These are phyloP conservation scores for Podosphaera fusca DNA, from an alignment of 2,329 filamentous ascomycete genomes.

Conservation along the genomic window DNA sequence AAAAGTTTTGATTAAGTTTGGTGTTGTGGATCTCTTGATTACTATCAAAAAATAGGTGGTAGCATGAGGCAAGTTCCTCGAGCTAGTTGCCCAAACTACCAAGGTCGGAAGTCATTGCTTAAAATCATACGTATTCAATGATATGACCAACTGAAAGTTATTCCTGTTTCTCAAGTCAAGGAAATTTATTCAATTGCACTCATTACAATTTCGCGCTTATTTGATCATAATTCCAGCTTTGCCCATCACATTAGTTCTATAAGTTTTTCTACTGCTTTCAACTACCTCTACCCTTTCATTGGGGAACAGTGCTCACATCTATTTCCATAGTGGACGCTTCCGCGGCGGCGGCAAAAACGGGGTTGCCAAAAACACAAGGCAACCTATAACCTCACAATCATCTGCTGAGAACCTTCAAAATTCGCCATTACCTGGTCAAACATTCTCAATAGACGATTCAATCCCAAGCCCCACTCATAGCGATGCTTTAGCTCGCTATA, in stretches of 20 bases:
- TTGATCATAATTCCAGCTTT: too few relatives aligned
- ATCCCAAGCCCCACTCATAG: slow-evolving; percentile 4
- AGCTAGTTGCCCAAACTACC: too few relatives aligned
- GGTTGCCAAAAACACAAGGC: slow-evolving; percentile 27
- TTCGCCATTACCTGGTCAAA: slow-evolving; percentile 40
- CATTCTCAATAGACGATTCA: slow-evolving; percentile 44
- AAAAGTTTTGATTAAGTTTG: too few relatives aligned
- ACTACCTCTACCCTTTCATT: background rate
- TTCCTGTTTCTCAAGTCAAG: background rate
- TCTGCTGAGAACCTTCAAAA: slow-evolving; percentile 24
- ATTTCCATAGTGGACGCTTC: slow-evolving; percentile 31
- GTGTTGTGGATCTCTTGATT: too few relatives aligned
- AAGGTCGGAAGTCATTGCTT: too few relatives aligned
- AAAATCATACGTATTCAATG: too few relatives aligned
- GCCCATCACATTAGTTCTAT: too few relatives aligned
- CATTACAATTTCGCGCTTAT: background rate
- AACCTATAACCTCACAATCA: slow-evolving; percentile 22
- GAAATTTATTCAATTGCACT: background rate
- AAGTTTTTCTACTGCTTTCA: too few relatives aligned
- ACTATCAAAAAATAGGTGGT: too few relatives aligned
- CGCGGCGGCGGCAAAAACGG: slow-evolving; percentile 30
- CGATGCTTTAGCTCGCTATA: slow-evolving; percentile 35
- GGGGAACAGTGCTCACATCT: slow-evolving; percentile 8
- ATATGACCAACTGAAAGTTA: background rate
- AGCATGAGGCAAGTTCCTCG: background rate